phyloP scores from a whole-genome alignment of 2,329 filamentous ascomycete species.

The Apiospora malaysiana region DNA sequence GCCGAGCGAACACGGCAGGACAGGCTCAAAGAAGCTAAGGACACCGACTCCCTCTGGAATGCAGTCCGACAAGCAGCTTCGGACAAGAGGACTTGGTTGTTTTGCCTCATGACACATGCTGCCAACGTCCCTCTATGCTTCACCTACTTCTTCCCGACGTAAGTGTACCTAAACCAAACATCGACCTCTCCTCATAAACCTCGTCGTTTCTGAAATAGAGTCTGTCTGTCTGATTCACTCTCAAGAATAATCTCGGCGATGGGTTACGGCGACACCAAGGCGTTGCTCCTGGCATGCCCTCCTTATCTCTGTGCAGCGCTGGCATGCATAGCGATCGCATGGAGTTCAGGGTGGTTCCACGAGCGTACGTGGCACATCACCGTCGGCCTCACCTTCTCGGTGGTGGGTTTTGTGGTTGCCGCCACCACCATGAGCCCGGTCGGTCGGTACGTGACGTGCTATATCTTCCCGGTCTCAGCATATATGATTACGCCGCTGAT shows the following conservation, averaged over 20 bases:
- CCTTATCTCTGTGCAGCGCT: slow-evolving; percentile 39
- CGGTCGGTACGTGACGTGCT: slow-evolving; percentile 27
- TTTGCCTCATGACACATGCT: slow-evolving; percentile 33
- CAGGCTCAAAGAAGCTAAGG: slow-evolving; percentile 40
- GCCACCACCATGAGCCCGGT: slow-evolving; percentile 19
- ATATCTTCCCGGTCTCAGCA: slow-evolving; percentile 37
- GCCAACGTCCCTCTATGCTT: background rate
- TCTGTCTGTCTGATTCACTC: slow-evolving; percentile 37
- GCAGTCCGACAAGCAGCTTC: slow-evolving; percentile 48
- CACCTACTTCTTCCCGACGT: background rate
- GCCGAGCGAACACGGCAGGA: slow-evolving; percentile 44
- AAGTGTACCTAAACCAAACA: background rate
- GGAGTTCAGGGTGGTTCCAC: slow-evolving; percentile 51
- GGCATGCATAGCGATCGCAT: slow-evolving; percentile 44
- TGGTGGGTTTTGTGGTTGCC: slow-evolving; percentile 38
- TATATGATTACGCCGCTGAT: slow-evolving; percentile 52
- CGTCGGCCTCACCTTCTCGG: slow-evolving; percentile 45
- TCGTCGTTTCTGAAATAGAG: slow-evolving; percentile 41
- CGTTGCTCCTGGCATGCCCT: slow-evolving; percentile 53
- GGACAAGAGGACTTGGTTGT: slow-evolving; percentile 49
- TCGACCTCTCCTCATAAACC: slow-evolving; percentile 50
- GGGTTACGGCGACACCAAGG: slow-evolving; percentile 49
- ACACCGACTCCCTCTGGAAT: slow-evolving; percentile 41
- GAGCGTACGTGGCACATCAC: slow-evolving; percentile 56
- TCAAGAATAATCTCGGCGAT: slow-evolving; percentile 48